phyloP scores from a whole-genome alignment of 1,139 yeast genomes.

The Spathaspora sp. region DNA sequence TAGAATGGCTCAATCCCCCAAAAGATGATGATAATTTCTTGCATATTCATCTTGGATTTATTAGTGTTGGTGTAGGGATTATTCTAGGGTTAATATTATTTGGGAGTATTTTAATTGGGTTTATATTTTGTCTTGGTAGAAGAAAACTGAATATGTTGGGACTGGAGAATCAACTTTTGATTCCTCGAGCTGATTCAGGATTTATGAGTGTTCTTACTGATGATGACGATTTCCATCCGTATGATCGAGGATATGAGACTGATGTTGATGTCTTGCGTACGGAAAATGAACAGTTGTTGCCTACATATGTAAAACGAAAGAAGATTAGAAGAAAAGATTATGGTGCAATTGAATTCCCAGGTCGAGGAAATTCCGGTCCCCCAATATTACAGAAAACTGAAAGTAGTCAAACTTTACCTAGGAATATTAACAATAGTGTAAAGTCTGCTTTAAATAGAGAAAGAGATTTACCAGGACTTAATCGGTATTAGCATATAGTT shows the following conservation, averaged over 20 bases:
- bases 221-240: conserved; percentile 18
- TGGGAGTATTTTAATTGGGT: conserved; percentile 30
- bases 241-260: conserved; percentile 47
- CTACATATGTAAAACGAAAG: conserved; percentile 21
- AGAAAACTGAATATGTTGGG: conserved; percentile 6
- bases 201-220: conserved; percentile 41
- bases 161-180: conserved; percentile 13
- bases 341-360: conserved; percentile 16
- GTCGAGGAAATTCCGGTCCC: conserved; percentile 2
- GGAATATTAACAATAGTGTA: conserved; percentile 24
- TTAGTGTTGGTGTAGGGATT: conserved; percentile 67
- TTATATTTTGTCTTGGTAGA: conserved; percentile 29
- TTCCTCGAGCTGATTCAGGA: conserved; percentile 26
- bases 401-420: conserved; percentile 18
- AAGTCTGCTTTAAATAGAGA: conserved; percentile 30
- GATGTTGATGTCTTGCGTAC: conserved; percentile 38
- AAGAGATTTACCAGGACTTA: conserved; percentile 32
- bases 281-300: conserved; percentile 35
- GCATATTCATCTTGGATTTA: conserved; percentile 61
- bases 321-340: conserved; percentile 16
- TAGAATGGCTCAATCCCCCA: conserved; percentile 54
- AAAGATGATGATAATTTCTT: conserved; percentile 35
- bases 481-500: conserved; percentile 8
- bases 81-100: conserved; percentile 53
- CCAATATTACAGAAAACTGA: conserved; percentile 2